Percentiles rank a stretch among this genome's conserved stretches.
Conservation (phyloP, 1,284 basidiomycete species). For the Trametes pubescens region DNA sequence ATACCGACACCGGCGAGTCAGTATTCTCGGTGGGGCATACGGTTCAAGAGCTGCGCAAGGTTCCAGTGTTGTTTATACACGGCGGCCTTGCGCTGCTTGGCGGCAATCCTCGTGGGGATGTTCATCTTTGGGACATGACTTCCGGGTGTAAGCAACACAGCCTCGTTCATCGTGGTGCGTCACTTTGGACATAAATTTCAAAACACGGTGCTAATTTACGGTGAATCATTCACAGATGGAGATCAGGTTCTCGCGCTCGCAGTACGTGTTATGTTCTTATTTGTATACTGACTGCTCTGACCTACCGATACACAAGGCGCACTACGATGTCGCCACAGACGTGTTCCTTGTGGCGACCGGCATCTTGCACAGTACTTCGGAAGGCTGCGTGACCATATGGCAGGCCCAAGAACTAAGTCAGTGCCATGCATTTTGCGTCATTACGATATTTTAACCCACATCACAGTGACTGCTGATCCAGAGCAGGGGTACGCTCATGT, state of each 20-base stretch:
- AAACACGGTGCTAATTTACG: too few species aligned
- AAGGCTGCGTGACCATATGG: neutral
- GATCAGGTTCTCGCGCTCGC: neutral
- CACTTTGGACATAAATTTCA: too few species aligned
- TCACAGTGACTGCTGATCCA: neutral
- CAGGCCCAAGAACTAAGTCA: neutral
- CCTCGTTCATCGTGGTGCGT: neutral
- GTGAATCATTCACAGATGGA: neutral
- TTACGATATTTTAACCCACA: neutral
- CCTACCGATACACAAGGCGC: too few species aligned
- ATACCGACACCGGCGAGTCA: neutral
- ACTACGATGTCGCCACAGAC: neutral
- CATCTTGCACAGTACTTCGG: neutral
- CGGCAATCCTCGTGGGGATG: neutral
- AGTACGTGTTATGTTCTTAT: neutral
- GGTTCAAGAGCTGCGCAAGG: neutral
- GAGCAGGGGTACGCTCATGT: too few species aligned
- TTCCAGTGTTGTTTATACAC: slow-evolving; percentile 9
- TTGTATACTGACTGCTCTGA: neutral
- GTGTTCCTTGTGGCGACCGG: slow-evolving; percentile 4
- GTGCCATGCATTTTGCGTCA: neutral
- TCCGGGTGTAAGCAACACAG: neutral
- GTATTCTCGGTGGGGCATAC: slow-evolving; percentile 4
- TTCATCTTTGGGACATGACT: neutral
- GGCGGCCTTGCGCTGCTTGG: slow-evolving; percentile 1